phyloP scores from a whole-genome alignment of 192 early-diverging fungal genomes.

The Hyaloraphidium curvatum region DNA sequence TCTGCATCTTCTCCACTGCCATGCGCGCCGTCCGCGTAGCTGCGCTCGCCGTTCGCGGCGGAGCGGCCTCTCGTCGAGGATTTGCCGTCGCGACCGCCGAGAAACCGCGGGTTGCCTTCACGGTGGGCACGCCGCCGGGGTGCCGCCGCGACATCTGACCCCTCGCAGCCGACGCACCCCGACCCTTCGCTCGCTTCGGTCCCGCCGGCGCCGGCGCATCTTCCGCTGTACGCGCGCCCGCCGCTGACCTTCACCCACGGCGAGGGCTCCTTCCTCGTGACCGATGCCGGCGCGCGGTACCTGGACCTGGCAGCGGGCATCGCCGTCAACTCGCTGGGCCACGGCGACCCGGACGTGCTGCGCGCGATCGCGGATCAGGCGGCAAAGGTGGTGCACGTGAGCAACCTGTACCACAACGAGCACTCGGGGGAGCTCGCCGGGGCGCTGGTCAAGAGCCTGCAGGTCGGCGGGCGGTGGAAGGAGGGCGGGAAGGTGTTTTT shows the following conservation, averaged over 20 bases:
- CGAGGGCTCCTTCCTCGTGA: slow-evolving; percentile 61
- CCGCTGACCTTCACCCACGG: slow-evolving; percentile 47
- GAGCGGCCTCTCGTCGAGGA: too few relatives aligned
- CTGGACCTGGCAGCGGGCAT: slow-evolving; percentile 91
- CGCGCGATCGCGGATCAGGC: slow-evolving; percentile 64
- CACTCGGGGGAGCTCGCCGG: slow-evolving; percentile 65
- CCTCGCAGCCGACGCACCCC: too few relatives aligned
- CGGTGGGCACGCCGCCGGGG: too few relatives aligned
- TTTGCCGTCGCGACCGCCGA: too few relatives aligned
- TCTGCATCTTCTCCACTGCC: too few relatives aligned
- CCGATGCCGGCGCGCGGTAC: slow-evolving; percentile 50
- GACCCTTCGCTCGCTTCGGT: too few relatives aligned
- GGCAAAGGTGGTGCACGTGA: slow-evolving; percentile 59
- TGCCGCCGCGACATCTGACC: too few relatives aligned
- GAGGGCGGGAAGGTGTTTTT: slow-evolving; percentile 66
- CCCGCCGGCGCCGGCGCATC: neutral
- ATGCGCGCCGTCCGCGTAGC: too few relatives aligned
- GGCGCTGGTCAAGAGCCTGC: slow-evolving; percentile 32
- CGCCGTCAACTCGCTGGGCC: slow-evolving; percentile 83
- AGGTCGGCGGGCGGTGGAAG: slow-evolving; percentile 15
- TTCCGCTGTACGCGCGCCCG: slow-evolving; percentile 25
- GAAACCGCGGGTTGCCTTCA: too few relatives aligned
- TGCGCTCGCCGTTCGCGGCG: too few relatives aligned
- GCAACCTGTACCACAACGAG: slow-evolving; percentile 84
- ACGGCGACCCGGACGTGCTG: slow-evolving; percentile 56